These are phyloP conservation scores for Coemansia reversa DNA, from an alignment of 192 early-diverging fungal genomes.

Conservation along the genomic window DNA sequence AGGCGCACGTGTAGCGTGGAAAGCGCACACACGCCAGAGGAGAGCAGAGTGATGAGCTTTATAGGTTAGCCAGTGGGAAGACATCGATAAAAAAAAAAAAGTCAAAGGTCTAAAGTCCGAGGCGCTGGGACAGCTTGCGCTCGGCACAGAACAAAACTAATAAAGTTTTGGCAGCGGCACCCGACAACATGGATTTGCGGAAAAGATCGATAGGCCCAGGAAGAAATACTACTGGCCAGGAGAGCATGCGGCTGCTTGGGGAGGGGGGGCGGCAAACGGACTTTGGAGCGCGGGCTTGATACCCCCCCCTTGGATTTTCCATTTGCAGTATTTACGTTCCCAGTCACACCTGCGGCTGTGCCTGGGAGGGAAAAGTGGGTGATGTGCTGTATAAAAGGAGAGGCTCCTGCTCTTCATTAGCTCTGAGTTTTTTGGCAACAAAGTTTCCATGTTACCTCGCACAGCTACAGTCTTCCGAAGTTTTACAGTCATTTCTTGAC, in stretches of 20 bases:
- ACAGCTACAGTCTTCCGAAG: background rate
- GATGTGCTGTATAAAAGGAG: background rate
- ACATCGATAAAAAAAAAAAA: constrained; percentile 4
- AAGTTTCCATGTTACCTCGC: background rate
- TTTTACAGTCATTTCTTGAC: background rate
- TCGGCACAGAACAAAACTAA: background rate
- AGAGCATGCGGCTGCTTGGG: background rate
- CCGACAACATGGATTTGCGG: background rate
- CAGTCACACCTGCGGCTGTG: no score
- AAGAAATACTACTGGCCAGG: background rate
- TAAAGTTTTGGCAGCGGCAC: no score
- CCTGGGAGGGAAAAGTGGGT: no score
- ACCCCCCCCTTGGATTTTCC: constrained; percentile 3
- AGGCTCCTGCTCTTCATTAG: background rate
- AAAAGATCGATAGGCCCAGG: constrained; percentile 9
- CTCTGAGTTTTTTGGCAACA: background rate
- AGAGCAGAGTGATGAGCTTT: background rate
- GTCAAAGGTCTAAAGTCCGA: constrained; percentile 5
- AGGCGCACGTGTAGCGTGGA: constrained; percentile 5
- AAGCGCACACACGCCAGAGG: background rate
- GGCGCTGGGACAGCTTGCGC: background rate
- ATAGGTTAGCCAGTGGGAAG: background rate
- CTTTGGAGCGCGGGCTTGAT: background rate
- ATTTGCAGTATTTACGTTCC: background rate
- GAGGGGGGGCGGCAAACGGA: background rate